phyloP scores from a whole-genome alignment of 306 rosid species.

The Cyclanthera cordifolia region DNA sequence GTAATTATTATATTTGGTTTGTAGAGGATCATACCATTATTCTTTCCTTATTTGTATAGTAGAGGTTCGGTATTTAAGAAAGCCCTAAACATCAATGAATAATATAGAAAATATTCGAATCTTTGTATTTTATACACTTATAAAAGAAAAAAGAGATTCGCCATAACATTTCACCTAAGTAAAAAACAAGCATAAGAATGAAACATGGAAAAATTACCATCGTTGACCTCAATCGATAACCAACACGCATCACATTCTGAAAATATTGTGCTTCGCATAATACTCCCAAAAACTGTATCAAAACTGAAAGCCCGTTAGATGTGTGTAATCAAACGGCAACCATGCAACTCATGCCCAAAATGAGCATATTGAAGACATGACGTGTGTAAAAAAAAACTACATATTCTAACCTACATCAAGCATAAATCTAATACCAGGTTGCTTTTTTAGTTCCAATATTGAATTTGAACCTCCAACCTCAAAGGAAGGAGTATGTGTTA shows the following conservation, averaged over 20 bases:
- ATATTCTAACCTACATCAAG: neutral
- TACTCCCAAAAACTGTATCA: constrained; percentile 58
- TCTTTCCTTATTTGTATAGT: too few species aligned
- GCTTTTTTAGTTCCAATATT: neutral
- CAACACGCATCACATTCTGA: constrained; percentile 96
- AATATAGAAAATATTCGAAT: too few species aligned
- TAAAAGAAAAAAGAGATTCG: neutral
- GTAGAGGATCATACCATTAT: too few species aligned
- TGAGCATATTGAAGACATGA: constrained; percentile 1
- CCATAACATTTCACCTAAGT: neutral
- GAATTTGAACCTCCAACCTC: neutral
- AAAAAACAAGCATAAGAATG: neutral
- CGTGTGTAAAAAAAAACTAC: neutral
- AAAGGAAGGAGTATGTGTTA: too few species aligned
- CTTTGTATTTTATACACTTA: neutral
- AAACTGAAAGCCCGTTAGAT: neutral
- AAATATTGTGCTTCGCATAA: constrained; percentile 91
- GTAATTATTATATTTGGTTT: too few species aligned
- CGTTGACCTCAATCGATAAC: constrained; percentile 67
- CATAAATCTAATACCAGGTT: neutral
- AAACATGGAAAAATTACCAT: constrained; percentile 39
- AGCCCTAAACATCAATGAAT: too few species aligned
- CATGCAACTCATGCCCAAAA: neutral
- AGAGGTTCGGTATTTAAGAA: too few species aligned
- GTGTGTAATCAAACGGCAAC: neutral